These are phyloP conservation scores for Porcisia hertigi DNA, from an alignment of 208 protist genomes.

Conservation along the genomic window DNA sequence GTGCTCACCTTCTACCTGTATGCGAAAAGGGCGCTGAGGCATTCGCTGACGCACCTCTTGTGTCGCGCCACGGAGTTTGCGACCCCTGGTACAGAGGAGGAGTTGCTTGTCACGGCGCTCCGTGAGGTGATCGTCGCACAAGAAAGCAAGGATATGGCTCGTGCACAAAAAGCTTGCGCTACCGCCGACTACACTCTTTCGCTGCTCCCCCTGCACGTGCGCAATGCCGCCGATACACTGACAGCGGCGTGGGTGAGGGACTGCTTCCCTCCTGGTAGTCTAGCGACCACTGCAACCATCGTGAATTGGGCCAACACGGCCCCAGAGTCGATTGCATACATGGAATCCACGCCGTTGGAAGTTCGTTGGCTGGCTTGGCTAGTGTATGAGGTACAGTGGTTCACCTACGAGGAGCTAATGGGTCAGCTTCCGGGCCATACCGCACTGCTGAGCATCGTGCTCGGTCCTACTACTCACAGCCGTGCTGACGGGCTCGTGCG, in stretches of 20 bases:
- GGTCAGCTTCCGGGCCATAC: slow-evolving; percentile 5
- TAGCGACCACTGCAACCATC: slow-evolving; percentile 6
- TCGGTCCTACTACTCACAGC: slow-evolving; percentile 9
- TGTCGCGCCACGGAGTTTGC: slow-evolving; percentile 21
- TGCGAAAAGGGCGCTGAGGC: slow-evolving; percentile 15
- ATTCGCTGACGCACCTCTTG: slow-evolving; percentile 24
- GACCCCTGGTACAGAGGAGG: slow-evolving; percentile 22
- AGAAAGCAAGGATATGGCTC: not conserved
- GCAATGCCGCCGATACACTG: slow-evolving; percentile 14
- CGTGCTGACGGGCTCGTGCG: slow-evolving; percentile 25
- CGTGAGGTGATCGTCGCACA: slow-evolving; percentile 17
- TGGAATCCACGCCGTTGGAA: slow-evolving; percentile 15
- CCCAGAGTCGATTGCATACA: slow-evolving; percentile 10
- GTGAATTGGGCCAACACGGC: slow-evolving; percentile 7
- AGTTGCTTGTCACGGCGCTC: slow-evolving; percentile 23
- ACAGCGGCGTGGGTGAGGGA: slow-evolving; percentile 23
- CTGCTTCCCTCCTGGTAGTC: slow-evolving; percentile 13
- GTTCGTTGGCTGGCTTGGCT: slow-evolving; percentile 32
- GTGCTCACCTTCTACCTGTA: slow-evolving; percentile 18
- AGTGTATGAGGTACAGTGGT: slow-evolving; percentile 21
- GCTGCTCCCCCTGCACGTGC: slow-evolving; percentile 15
- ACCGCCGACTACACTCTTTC: slow-evolving; percentile 28
- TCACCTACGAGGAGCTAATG: slow-evolving; percentile 27
- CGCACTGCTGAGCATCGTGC: slow-evolving; percentile 13
- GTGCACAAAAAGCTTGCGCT: slow-evolving; percentile 9